Evolutionary conservation across 345 rosid species (phyloP), one percentile per base, ranked within the genome.

Genomic region (Rhodomyrtus tomentosa): DNA sequence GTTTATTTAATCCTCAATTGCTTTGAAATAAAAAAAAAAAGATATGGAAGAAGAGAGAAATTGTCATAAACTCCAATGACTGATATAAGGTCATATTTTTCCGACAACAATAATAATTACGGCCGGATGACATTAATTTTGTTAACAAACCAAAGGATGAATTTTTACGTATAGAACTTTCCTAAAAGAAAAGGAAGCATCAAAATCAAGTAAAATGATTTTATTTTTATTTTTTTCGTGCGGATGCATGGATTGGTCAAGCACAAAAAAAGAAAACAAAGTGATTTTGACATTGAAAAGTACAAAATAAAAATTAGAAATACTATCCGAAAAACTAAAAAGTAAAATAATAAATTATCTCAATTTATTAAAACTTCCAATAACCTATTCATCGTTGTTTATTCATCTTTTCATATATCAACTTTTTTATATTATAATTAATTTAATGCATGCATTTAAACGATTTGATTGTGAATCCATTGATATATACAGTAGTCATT

Each of bases 61-160:
- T 3, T 3, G 40, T 15, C 15, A 18, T 6, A 59, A 29, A 7
- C 5, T 14, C 2, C 21, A 15, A 58, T 6, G 18, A 59, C 29
- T 14, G 7, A 29, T 14, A 8, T 6, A 3, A 20, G 10, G 4
- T 6, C 40, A 59, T 59, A 7, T 8, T 59, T 3, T 36, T 9
- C 0, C 0, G 0, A 59, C 5, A 29, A 27, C 5, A 15, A 27
- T 59, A 6, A 59, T 29, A 27, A 59, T 59, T 27, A 59, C 1
- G 5, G 20, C 0, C 0, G 36, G 36, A 27, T 5, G 9, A n/a
- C 4, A 27, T 59, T 27, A 58, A 27, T 58, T 59, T 0, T 2
- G 0, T 27, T 0, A 4, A 6, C 38, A 59, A 59, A 29, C 2
- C 0, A 59, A 27, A 16, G 20, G 52, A n/a, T n/a, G n/a, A n/a